Evolutionary conservation across 148 eudicot genomes (phyloP), one percentile per base, ranked within the genome.

Genomic region (Diospyros lotus): DNA sequence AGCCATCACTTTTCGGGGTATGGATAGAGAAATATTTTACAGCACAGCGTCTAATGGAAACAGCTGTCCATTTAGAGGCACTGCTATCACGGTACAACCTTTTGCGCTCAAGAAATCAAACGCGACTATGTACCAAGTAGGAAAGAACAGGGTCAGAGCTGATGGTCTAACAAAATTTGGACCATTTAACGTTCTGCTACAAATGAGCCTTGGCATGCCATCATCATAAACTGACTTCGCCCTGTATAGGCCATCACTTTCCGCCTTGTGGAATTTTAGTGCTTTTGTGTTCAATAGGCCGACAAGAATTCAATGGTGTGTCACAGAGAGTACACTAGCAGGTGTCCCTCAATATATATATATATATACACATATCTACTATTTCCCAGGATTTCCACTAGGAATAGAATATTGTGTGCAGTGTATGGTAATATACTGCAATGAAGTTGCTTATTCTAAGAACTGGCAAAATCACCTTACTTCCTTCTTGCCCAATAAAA

Each of bases 251-350:
- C 56, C 53, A 39, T 40, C 72, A 69, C 51, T 52, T 12, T 13
- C 18, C 45, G 17, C 72, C 72, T 52, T 41, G 43, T 28, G 18
- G 40, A 68, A 55, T 70, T 62, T 52, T 77, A 77, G 38, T 62
- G 18, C 69, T 62, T 70, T 77, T 52, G 17, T 41, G 55, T 12
- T 72, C 38, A 78, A 72, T 81, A 76, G 76, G 80, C 68, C 73
- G 93, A 90, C 97, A 85, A 87, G 79, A 87, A 88, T 83, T 88
- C 91, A 80, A 86, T 84, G 77, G 91, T 87, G 94, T 93, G 93
- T 81, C 90, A 84, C 60, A 44, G 75, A 64, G 66, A 82, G 77
- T 69, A 82, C 81, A 85, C 71, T 80, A 58, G 77, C 68, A 71
- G 58, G 42, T 77, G 77, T 82, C 77, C 82, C 81, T 72, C 72